phyloP scores from a whole-genome alignment of 306 rosid species.

The Ormosia semicastrata region DNA sequence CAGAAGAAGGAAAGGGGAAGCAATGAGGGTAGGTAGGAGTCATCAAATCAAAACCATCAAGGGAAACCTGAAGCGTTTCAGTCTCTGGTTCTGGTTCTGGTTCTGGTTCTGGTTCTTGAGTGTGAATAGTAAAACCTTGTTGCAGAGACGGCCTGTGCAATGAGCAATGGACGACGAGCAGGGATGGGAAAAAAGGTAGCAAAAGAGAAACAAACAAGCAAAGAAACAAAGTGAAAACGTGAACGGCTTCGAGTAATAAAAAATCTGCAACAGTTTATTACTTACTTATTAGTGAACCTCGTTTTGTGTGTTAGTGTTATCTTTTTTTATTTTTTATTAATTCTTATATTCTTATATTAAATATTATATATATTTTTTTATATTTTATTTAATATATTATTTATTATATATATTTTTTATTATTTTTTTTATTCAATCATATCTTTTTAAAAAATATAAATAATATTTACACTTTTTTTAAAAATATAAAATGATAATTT shows the following conservation, averaged over 20 bases:
- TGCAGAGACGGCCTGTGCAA: background rate
- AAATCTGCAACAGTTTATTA: background rate
- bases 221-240: conserved; percentile 13
- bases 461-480: too few species aligned
- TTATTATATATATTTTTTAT: too few species aligned
- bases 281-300: conserved; percentile 6
- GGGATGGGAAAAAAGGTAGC: background rate
- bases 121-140: background rate
- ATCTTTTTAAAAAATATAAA: too few species aligned
- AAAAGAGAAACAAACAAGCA: background rate
- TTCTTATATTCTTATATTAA: too few species aligned
- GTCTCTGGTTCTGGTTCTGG: background rate
- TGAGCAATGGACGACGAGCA: conserved; percentile 6
- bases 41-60: conserved; percentile 37
- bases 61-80: conserved; percentile 33
- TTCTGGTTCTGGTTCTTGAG: background rate
- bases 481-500: too few species aligned
- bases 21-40: conserved; percentile 38
- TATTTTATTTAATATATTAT: too few species aligned
- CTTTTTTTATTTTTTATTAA: background rate
- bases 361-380: too few species aligned
- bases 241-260: conserved; percentile 22
- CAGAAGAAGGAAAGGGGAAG: conserved; percentile 1
- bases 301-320: background rate
- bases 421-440: too few species aligned